Evolutionary conservation across 768 basidiomycete species (phyloP), one percentile per base, ranked within the genome.

Genomic region (Auricularia cornea): DNA sequence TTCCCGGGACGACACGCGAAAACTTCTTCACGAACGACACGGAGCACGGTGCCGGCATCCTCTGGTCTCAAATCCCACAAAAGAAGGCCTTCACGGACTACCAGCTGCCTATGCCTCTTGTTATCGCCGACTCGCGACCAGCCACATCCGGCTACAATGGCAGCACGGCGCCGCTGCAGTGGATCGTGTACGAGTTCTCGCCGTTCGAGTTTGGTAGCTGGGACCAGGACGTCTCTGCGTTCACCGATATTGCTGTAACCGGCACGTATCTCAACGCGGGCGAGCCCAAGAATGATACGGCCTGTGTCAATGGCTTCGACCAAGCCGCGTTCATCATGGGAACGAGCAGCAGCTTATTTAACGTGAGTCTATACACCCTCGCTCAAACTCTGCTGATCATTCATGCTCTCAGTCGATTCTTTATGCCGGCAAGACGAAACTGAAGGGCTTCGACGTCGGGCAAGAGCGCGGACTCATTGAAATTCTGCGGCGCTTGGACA

Each of bases 241-340:
- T 6, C 67, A 70, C 5, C 11, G 60, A 61, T 29, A 59, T 74
- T 33, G 71, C 75, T 44, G 75, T 74, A 65, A 65, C 83, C 5
- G 93, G 93, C 4, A 90, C 89, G 0, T 77, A 79, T 64, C 70
- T 92, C 20, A 71, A 73, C 28, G 81, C 86, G 63, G 89, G 88
- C 3, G 69, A 76, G 63, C 80, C 87, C 0, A 75, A 73, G 12
- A 84, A 83, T 64, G 72, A 76, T 5, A 81, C 83, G 12, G 73
- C 82, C 1, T 95, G 93, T 71, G 85, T 86, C 14, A 82, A 80
- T 3, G 86, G 85, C 6, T 92, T 91, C 68, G 89, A 92, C 69
- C 88, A 88, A 71, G 82, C 81, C 0, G 81, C 80, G 0, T 93
- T 90, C 70, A 71, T 92, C 35, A 87, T 90, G 79, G 91, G 88